These are phyloP conservation scores for Aspergillus indologenus DNA, from an alignment of 495 filamentous ascomycete genomes.

Conservation along the genomic window DNA sequence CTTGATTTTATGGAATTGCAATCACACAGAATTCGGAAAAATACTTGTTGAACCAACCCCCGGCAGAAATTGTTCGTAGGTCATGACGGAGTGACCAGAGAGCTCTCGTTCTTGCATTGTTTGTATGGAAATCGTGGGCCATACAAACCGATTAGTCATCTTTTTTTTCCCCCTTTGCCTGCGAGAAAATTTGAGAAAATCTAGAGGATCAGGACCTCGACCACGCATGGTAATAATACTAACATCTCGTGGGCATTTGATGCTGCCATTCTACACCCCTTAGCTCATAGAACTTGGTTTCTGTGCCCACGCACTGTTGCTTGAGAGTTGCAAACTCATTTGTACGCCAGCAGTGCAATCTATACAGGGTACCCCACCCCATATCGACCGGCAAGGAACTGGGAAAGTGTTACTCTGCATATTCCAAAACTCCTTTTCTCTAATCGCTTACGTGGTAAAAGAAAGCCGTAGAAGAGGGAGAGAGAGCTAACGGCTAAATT, in stretches of 20 bases:
- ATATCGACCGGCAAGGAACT: neutral
- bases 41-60: too few species aligned
- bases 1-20: too few species aligned
- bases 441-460: neutral
- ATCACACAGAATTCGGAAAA: too few species aligned
- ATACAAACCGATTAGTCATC: conserved; percentile 24
- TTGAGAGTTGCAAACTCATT: neutral
- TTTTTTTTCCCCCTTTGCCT: too few species aligned
- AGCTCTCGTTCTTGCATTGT: neutral
- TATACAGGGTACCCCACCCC: conserved; percentile 1
- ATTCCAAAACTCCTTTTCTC: conserved; percentile 1
- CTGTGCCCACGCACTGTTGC: neutral
- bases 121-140: neutral
- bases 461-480: neutral
- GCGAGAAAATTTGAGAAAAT: conserved; percentile 18
- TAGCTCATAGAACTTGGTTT: neutral
- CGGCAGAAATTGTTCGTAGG: too few species aligned
- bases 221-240: neutral
- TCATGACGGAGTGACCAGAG: neutral
- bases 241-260: neutral
- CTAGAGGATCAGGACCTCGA: conserved; percentile 2
- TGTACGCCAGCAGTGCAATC: neutral
- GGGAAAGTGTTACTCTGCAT: neutral
- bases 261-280: neutral
- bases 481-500: neutral